Evolutionary conservation across 148 eudicot species (phyloP).

Genomic region (Nyssa sinensis): DNA sequence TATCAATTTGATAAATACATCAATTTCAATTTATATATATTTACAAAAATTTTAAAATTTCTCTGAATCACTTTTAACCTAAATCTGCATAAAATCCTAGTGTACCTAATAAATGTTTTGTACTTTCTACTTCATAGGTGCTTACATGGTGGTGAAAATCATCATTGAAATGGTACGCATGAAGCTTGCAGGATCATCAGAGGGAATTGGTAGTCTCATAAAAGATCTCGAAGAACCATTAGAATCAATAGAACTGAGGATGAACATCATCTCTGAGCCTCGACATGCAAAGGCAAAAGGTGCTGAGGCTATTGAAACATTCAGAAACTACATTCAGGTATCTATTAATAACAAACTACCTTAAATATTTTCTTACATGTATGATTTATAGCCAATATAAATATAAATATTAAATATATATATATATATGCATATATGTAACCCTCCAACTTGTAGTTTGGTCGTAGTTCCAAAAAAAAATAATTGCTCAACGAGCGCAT

Average conservation of each 20-base stretch:
- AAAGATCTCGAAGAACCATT: slow-evolving; percentile 79
- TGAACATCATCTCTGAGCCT: slow-evolving; percentile 69
- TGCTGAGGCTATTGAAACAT: slow-evolving; percentile 62
- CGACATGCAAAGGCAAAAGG: slow-evolving; percentile 81
- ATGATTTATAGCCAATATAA: background rate
- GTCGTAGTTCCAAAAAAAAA: no score
- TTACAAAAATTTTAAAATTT: no score
- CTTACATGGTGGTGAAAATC: slow-evolving; percentile 91
- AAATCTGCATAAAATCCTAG: no score
- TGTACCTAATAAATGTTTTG: no score
- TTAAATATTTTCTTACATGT: background rate
- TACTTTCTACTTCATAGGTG: slow-evolving; percentile 43
- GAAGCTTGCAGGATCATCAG: slow-evolving; percentile 68
- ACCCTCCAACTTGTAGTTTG: no score
- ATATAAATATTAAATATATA: no score
- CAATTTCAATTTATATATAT: no score
- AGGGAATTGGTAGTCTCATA: slow-evolving; percentile 84
- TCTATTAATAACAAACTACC: background rate
- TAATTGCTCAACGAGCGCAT: no score
- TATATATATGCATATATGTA: no score
- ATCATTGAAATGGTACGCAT: slow-evolving; percentile 93
- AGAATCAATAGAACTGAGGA: slow-evolving; percentile 73
- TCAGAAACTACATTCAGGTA: slow-evolving; percentile 68
- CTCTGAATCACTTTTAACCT: no score
- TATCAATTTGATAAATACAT: no score